Evolutionary conservation across 2,329 filamentous ascomycete genomes (phyloP).

Genomic region (Coniochaeta ligniaria): DNA sequence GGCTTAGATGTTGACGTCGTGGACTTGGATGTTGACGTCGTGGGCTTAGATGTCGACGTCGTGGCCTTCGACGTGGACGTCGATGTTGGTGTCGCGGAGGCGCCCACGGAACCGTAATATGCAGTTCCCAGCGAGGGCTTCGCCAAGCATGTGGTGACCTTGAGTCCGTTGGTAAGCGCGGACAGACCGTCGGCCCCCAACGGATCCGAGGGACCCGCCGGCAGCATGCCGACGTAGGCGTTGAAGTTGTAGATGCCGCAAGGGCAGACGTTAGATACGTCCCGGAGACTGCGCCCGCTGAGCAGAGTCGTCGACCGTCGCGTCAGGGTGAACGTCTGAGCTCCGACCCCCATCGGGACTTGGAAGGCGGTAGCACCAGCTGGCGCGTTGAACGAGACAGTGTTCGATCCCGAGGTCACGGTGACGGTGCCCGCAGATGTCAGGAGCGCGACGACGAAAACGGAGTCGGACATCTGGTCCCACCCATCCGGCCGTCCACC

Average conservation of each 20-base stretch:
- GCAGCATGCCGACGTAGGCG: slow-evolving; percentile 38
- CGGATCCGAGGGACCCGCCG: slow-evolving; percentile 24
- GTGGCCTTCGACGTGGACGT: background rate
- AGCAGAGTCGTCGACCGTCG: slow-evolving; percentile 31
- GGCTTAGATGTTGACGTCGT: too few relatives aligned
- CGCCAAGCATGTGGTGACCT: slow-evolving; percentile 18
- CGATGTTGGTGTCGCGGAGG: background rate
- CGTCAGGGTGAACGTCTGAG: slow-evolving; percentile 36
- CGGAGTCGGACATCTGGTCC: slow-evolving; percentile 37
- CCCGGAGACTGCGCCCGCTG: slow-evolving; percentile 36
- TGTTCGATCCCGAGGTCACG: slow-evolving; percentile 35
- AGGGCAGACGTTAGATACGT: slow-evolving; percentile 26
- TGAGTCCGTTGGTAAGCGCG: slow-evolving; percentile 17
- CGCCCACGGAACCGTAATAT: background rate
- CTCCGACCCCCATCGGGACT: slow-evolving; percentile 37
- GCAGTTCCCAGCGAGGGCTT: slow-evolving; percentile 5
- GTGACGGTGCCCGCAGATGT: slow-evolving; percentile 33
- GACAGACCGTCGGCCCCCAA: slow-evolving; percentile 25
- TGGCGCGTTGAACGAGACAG: slow-evolving; percentile 32
- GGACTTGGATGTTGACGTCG: too few relatives aligned
- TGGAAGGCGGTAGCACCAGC: slow-evolving; percentile 35
- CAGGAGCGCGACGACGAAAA: slow-evolving; percentile 44
- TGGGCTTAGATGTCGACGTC: too few relatives aligned
- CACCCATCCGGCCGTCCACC: slow-evolving; percentile 41
- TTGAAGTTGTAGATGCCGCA: slow-evolving; percentile 52